Conservation (phyloP, 305 asterid species). For the Withania somnifera region DNA sequence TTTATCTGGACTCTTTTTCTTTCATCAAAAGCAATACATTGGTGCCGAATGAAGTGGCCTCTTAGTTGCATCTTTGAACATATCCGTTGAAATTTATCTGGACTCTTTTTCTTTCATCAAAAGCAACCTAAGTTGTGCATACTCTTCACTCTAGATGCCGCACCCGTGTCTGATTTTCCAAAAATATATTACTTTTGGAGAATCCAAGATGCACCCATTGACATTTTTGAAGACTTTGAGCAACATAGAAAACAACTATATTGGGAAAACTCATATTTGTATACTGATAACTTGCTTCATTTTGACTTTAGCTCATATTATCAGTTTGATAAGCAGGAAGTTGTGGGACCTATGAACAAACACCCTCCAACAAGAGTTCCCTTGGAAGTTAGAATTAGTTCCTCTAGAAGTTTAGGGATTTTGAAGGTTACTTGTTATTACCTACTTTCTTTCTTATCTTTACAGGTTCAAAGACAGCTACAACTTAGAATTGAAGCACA, state of each 20-base stretch:
- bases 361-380: background rate
- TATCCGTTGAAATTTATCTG: background rate
- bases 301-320: background rate
- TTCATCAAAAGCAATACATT: background rate
- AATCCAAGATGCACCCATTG: too few species aligned
- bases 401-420: background rate
- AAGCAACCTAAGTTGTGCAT: background rate
- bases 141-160: too few species aligned
- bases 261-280: background rate
- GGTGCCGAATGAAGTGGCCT: background rate
- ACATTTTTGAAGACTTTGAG: too few species aligned
- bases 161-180: too few species aligned
- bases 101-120: background rate
- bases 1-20: background rate
- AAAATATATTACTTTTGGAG: too few species aligned
- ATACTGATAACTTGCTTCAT: background rate
- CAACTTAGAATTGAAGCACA: slow-evolving; percentile 96
- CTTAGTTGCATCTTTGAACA: background rate
- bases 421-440: background rate
- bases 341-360: background rate
- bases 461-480: slow-evolving; percentile 92
- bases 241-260: background rate
- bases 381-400: background rate
- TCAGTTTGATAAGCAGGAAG: background rate
- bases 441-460: background rate